Evolutionary conservation across 2,329 filamentous ascomycete genomes (phyloP).

Genomic region (Alternaria ventricosa): DNA sequence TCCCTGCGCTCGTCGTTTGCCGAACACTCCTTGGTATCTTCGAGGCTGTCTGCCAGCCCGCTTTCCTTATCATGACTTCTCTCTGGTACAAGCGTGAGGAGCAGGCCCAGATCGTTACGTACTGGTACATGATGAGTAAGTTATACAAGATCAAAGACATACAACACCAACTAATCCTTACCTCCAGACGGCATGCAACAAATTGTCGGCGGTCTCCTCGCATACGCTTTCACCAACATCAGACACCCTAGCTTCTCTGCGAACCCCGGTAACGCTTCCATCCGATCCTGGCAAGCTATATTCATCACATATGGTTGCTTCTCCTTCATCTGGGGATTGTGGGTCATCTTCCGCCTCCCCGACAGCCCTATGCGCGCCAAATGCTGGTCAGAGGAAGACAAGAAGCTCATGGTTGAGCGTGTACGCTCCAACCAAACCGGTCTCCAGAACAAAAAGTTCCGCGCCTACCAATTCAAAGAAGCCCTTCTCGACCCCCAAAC

Average conservation of each 20-base stretch:
- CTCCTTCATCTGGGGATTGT: constrained; percentile 69
- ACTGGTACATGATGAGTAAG: constrained; percentile 74
- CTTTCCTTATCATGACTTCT: constrained; percentile 69
- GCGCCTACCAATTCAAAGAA: constrained; percentile 61
- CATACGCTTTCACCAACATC: constrained; percentile 54
- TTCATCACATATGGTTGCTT: constrained; percentile 71
- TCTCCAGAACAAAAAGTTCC: constrained; percentile 58
- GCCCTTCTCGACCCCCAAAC: constrained; percentile 69
- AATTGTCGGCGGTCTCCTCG: constrained; percentile 73
- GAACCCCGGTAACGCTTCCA: constrained; percentile 49
- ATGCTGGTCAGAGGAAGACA: constrained; percentile 71
- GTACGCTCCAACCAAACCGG: constrained; percentile 56
- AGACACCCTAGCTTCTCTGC: constrained; percentile 20
- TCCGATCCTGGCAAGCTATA: constrained; percentile 72
- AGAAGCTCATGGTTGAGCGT: constrained; percentile 60
- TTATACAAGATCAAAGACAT: neutral
- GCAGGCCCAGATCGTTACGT: constrained; percentile 70
- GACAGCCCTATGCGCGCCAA: constrained; percentile 75
- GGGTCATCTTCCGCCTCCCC: constrained; percentile 53
- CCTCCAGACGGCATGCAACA: constrained; percentile 67
- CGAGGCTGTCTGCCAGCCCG: constrained; percentile 72
- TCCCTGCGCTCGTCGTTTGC: constrained; percentile 64
- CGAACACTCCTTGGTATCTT: constrained; percentile 74
- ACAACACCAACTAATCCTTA: neutral
- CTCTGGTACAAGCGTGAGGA: constrained; percentile 77